Evolutionary conservation across 176 grass and related monocot genomes (phyloP).

Genomic region (Musa itinerans): DNA sequence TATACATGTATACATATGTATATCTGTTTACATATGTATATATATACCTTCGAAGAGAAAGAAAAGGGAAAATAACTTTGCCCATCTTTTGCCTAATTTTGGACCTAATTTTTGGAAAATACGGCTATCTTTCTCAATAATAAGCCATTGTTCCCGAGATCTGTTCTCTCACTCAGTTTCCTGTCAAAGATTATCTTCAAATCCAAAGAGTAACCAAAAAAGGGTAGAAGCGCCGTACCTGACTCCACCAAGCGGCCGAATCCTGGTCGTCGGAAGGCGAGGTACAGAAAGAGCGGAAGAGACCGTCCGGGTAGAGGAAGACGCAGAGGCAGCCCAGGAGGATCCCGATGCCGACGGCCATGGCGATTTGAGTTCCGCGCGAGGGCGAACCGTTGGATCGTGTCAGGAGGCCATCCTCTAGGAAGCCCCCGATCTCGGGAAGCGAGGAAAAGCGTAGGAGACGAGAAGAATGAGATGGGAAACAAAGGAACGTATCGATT

Average conservation of each 20-base stretch:
- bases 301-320: constrained; percentile 77
- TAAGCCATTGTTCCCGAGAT: too few relatives aligned
- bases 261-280: neutral
- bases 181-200: constrained; percentile 2
- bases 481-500: too few relatives aligned
- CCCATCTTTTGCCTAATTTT: too few relatives aligned
- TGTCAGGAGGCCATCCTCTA: constrained; percentile 57
- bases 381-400: constrained; percentile 43
- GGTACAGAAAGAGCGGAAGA: constrained; percentile 27
- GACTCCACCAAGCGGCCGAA: constrained; percentile 18
- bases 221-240: constrained; percentile 20
- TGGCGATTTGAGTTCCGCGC: constrained; percentile 65
- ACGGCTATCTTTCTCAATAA: too few relatives aligned
- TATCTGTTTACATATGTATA: too few relatives aligned
- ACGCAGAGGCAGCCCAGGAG: constrained; percentile 64
- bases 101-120: too few relatives aligned
- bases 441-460: neutral
- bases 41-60: too few relatives aligned
- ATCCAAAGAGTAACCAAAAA: neutral
- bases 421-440: constrained; percentile 1
- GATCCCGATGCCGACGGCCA: constrained; percentile 60
- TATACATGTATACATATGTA: too few relatives aligned
- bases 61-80: too few relatives aligned
- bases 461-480: neutral
- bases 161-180: too few relatives aligned